Conservation (phyloP, 805 yeast species). For the Monosporozyma solicola region DNA sequence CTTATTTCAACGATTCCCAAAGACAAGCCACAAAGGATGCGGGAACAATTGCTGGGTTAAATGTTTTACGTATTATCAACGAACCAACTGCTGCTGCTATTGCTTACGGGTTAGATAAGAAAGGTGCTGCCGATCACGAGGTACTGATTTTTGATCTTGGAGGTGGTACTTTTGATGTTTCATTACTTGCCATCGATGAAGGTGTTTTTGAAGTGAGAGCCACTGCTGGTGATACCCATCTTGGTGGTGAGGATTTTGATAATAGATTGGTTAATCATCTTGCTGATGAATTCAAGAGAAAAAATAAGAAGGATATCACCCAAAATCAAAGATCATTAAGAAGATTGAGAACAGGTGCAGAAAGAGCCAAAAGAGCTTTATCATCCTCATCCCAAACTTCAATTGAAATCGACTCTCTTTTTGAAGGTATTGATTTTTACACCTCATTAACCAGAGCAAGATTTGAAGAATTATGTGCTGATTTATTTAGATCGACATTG, state of each 20-base stretch:
- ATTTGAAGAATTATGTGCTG: conserved; percentile 93
- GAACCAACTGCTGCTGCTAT: conserved; percentile 98
- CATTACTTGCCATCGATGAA: conserved; percentile 82
- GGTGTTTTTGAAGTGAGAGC: conserved; percentile 97
- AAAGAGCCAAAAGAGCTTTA: conserved; percentile 96
- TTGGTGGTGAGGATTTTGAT: conserved; percentile 98
- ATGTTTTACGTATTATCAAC: conserved; percentile 88
- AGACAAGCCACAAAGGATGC: conserved; percentile 98
- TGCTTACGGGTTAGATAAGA: conserved; percentile 87
- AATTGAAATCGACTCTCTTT: conserved; percentile 88
- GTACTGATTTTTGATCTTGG: conserved; percentile 90
- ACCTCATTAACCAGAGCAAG: conserved; percentile 95
- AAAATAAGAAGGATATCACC: conserved; percentile 86
- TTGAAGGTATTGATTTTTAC: conserved; percentile 93
- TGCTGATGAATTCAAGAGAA: conserved; percentile 89
- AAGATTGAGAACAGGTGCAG: conserved; percentile 96
- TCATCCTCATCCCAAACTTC: conserved; percentile 95
- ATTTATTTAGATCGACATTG: conserved; percentile 84
- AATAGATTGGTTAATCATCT: conserved; percentile 87
- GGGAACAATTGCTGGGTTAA: conserved; percentile 91
- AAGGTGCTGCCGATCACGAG: conserved; percentile 69
- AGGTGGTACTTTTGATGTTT: conserved; percentile 98
- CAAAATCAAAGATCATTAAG: conserved; percentile 90
- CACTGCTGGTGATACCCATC: conserved; percentile 59
- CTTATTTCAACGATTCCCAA: conserved; percentile 95